Evolutionary conservation across 176 grass and related monocot species (phyloP), one percentile per base, ranked within the genome.

Genomic region (Rhipidocladum racemiflorum): DNA sequence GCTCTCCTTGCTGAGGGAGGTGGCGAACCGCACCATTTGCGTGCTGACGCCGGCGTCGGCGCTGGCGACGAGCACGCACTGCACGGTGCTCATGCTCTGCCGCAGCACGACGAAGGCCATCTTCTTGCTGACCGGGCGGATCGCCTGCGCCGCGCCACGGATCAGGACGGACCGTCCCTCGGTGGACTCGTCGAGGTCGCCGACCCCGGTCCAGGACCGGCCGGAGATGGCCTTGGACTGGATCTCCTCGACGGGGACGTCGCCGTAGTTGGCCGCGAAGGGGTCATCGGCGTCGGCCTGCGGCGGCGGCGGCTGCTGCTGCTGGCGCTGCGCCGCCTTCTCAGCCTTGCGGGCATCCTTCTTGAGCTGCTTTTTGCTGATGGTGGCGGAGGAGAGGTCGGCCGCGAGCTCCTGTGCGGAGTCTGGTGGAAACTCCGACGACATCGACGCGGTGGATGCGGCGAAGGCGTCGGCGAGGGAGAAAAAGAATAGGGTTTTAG

Each of bases 121-220:
- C 86, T 97, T 98, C 90, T 93, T 98, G 87, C 92, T 90, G 35
- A 94, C 95, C 0, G 92, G 92, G 23, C 95, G 84, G 72, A 94
- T 86, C 0, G 70, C 76, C 46, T 98, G 90, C 62, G 87, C 87
- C 3, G 44, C 62, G 12, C 92, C 95, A 4, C 92, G 86, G 75
- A 94, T 84, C 21, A 97, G 78, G 18, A 97, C 90, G 4, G 57
- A 61, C 53, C 82, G 72, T 17, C 79, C 88, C 6, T 83, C 89
- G 13, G 82, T 66, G 49, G 68, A 70, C 14, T 36, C 70, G 29
- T 69, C 72, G 60, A 95, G 84, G 50, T 76, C 70, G 55, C 79
- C 79, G 74, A 98, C 48, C 29, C 75, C 64, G 77, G 76, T 87
- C 95, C 95, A 97, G 48, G 12, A 7, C 46, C 92, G 86, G 16